Conservation (phyloP, 495 filamentous ascomycete species). For the Xylaria grammica region DNA sequence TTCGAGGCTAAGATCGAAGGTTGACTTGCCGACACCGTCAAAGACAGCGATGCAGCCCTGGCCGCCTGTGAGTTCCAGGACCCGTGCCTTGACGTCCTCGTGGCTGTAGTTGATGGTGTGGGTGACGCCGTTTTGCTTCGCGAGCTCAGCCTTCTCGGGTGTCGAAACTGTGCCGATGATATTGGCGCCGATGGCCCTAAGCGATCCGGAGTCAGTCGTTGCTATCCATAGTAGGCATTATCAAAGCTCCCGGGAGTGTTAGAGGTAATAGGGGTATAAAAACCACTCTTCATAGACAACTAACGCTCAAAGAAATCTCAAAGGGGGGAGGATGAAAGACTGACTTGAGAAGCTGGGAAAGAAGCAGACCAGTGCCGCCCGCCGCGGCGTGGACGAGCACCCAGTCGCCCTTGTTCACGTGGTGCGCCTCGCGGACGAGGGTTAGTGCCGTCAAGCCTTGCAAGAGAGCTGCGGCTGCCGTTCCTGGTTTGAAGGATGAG, state of each 20-base stretch:
- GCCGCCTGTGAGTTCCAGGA: slow-evolving; percentile 72
- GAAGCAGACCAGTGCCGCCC: slow-evolving; percentile 80
- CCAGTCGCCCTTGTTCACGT: slow-evolving; percentile 76
- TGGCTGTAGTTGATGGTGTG: slow-evolving; percentile 73
- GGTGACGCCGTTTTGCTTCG: slow-evolving; percentile 70
- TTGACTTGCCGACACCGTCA: slow-evolving; percentile 86
- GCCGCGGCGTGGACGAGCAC: slow-evolving; percentile 90
- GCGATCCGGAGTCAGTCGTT: too few relatives aligned
- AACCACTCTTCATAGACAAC: too few relatives aligned
- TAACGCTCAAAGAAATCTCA: too few relatives aligned
- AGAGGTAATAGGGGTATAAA: too few relatives aligned
- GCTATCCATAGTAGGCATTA: too few relatives aligned
- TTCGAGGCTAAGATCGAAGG: slow-evolving; percentile 84
- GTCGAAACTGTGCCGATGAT: slow-evolving; percentile 85
- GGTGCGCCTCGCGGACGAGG: slow-evolving; percentile 76
- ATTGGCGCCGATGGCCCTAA: slow-evolving; percentile 71
- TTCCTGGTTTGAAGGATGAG: slow-evolving; percentile 59
- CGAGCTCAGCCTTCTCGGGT: slow-evolving; percentile 72
- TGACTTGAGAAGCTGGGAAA: slow-evolving; percentile 81
- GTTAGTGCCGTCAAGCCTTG: slow-evolving; percentile 89
- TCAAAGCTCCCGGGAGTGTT: too few relatives aligned
- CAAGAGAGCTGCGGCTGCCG: slow-evolving; percentile 71
- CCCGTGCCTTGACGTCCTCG: slow-evolving; percentile 67
- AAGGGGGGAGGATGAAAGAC: too few relatives aligned
- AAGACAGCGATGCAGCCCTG: slow-evolving; percentile 81